Evolutionary conservation across 192 early-diverging fungal species (phyloP).

Genomic region (Lobosporangium transversale): DNA sequence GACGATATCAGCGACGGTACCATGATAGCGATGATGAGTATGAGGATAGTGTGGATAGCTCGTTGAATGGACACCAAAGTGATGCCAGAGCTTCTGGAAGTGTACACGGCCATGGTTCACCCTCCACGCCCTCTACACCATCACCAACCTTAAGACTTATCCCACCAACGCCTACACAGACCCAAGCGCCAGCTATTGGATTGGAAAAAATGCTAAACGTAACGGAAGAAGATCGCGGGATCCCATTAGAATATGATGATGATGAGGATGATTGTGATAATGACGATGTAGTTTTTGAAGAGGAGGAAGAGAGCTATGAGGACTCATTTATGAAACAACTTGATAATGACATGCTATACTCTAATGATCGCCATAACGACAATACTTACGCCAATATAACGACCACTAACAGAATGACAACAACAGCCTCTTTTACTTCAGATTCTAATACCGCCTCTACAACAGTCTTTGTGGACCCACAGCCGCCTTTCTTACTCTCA

Average conservation of each 20-base stretch:
- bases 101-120: not conserved
- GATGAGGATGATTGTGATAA: not conserved
- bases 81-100: not conserved
- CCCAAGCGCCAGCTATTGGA: not conserved
- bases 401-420: conserved; percentile 16
- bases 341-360: conserved; percentile 14
- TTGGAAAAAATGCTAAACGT: not conserved
- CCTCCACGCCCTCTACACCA: conserved; percentile 31
- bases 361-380: conserved; percentile 30
- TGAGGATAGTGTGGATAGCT: not conserved
- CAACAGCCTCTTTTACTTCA: not conserved
- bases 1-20: not conserved
- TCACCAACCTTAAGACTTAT: conserved; percentile 42
- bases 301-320: not conserved
- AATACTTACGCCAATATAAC: conserved; percentile 16
- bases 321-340: not conserved
- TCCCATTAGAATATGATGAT: conserved; percentile 7
- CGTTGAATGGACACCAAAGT: not conserved
- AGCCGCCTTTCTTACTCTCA: conserved; percentile 41
- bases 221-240: conserved; percentile 16
- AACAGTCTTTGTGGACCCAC: conserved; percentile 25
- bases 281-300: conserved; percentile 8
- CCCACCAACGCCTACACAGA: conserved; percentile 42
- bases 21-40: conserved; percentile 4
- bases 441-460: not conserved